Evolutionary conservation across 2,329 filamentous ascomycete species (phyloP).

Genomic region (Arthrobotrys pseudoclavata): DNA sequence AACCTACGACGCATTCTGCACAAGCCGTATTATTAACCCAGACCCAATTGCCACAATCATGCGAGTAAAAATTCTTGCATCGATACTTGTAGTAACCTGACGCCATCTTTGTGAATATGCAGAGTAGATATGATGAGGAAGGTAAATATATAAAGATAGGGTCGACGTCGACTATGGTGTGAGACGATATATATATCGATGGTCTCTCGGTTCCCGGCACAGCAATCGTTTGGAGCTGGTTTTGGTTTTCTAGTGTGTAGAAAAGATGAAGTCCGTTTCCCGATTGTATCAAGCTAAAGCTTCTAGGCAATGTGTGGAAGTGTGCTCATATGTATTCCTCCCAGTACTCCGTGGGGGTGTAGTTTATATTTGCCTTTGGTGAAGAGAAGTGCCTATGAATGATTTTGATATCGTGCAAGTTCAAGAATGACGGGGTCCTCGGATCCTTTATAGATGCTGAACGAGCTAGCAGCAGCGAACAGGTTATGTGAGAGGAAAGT

Average conservation of each 20-base stretch:
- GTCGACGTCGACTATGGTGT: conserved; percentile 2
- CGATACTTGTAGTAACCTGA: conserved; percentile 63
- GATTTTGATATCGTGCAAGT: conserved; percentile 42
- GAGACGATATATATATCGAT: conserved; percentile 13
- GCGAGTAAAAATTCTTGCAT: conserved; percentile 63
- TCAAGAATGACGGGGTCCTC: conserved; percentile 54
- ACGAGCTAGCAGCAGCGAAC: conserved; percentile 47
- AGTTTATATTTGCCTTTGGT: conserved; percentile 25
- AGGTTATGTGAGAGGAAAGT: conserved; percentile 58
- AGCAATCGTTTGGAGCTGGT: conserved; percentile 1
- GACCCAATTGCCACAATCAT: conserved; percentile 64
- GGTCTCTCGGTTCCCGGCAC: conserved; percentile 11
- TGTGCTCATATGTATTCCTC: conserved; percentile 35
- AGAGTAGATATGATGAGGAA: background rate
- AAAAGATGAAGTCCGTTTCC: conserved; percentile 12
- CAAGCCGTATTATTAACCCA: conserved; percentile 64
- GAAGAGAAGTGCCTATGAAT: conserved; percentile 33
- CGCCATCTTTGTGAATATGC: conserved; percentile 37
- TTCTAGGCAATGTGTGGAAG: conserved; percentile 26
- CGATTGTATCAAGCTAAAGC: conserved; percentile 10
- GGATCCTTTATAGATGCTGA: conserved; percentile 60
- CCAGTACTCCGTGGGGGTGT: conserved; percentile 34
- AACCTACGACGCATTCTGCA: conserved; percentile 63
- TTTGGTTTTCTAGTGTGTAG: background rate
- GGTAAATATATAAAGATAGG: background rate